Conservation (phyloP, 169 alveolate genomes). For the Cryptosporidium xiaoi region DNA sequence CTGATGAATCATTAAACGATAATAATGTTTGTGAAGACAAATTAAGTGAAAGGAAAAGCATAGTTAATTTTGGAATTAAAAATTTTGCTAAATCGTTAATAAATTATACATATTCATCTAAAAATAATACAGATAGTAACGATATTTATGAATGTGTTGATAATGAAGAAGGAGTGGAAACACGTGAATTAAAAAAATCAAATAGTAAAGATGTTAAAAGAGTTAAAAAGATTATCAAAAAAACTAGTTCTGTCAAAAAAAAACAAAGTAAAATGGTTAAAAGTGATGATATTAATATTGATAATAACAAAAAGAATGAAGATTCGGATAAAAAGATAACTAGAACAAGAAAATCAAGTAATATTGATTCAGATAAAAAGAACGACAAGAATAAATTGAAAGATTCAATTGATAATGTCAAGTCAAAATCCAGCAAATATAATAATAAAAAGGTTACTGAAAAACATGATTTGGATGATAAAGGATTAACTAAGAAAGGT, state of each 20-base stretch:
- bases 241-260: background rate
- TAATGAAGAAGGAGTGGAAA: background rate
- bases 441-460: background rate
- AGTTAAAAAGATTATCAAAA: too few relatives aligned
- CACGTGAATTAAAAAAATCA: background rate
- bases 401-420: background rate
- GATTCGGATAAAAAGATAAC: background rate
- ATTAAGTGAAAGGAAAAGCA: background rate
- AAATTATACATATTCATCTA: constrained; percentile 15
- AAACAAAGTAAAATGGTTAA: background rate
- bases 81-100: constrained; percentile 58
- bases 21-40: background rate
- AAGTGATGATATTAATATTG: background rate
- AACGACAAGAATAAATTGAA: background rate
- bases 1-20: background rate
- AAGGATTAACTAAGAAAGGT: background rate
- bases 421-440: background rate
- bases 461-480: background rate
- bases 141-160: background rate
- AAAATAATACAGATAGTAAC: background rate
- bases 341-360: background rate
- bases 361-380: background rate
- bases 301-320: background rate
- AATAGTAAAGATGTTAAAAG: too few relatives aligned
- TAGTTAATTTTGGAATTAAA: constrained; percentile 9